Conservation (phyloP, 1,139 yeast genomes). For the Maudiozyma humilis region DNA sequence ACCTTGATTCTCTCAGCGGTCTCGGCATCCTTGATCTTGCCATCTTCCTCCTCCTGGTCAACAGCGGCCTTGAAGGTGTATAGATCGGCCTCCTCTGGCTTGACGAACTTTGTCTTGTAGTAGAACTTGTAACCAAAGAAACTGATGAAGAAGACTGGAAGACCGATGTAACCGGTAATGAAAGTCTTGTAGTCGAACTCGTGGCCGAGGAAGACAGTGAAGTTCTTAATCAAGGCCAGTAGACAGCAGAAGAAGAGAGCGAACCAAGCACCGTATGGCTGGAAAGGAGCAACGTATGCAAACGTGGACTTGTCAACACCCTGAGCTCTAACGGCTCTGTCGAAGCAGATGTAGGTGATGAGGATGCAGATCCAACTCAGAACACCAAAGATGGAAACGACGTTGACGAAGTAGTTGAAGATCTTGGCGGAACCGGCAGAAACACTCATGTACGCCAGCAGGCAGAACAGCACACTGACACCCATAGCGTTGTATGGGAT, state of each 20-base stretch:
- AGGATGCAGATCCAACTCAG: constrained; percentile 61
- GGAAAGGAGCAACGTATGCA: constrained; percentile 56
- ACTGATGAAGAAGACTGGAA: constrained; percentile 54
- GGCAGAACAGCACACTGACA: constrained; percentile 40
- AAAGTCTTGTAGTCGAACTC: constrained; percentile 52
- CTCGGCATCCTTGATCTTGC: constrained; percentile 36
- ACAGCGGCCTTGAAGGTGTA: constrained; percentile 54
- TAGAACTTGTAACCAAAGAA: constrained; percentile 52
- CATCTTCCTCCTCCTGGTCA: constrained; percentile 60
- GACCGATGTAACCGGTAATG: constrained; percentile 71
- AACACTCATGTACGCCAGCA: constrained; percentile 55
- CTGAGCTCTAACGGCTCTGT: constrained; percentile 59
- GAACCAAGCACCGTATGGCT: constrained; percentile 56
- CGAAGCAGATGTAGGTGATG: constrained; percentile 54
- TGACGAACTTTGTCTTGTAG: constrained; percentile 44
- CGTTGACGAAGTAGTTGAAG: constrained; percentile 62
- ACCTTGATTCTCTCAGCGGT: constrained; percentile 39
- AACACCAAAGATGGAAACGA: constrained; percentile 63
- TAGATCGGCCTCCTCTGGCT: constrained; percentile 55
- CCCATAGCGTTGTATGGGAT: constrained; percentile 50
- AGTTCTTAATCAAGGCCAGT: constrained; percentile 62
- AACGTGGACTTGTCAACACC: constrained; percentile 42
- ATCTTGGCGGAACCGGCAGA: constrained; percentile 46
- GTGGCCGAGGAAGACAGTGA: constrained; percentile 54
- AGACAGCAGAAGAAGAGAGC: constrained; percentile 49